Evolutionary conservation across 805 yeast genomes (phyloP).

Genomic region (Metschnikowia santaceciliae): DNA sequence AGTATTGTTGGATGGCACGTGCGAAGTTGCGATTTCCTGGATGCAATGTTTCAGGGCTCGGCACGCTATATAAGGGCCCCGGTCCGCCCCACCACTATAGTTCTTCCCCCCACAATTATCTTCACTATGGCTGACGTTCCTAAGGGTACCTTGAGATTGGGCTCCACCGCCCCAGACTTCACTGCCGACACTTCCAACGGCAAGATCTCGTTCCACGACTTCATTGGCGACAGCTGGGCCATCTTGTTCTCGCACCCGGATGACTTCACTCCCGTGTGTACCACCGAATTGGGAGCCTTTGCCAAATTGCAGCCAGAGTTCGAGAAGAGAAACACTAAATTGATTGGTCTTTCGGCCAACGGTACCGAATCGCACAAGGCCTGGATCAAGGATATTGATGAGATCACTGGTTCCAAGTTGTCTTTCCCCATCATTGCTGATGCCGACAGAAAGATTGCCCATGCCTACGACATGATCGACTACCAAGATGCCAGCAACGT

Average conservation of each 20-base stretch:
- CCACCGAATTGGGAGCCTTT: slow-evolving; percentile 93
- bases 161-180: slow-evolving; percentile 86
- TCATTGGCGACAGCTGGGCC: slow-evolving; percentile 81
- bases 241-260: slow-evolving; percentile 92
- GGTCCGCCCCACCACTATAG: neutral
- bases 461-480: slow-evolving; percentile 81
- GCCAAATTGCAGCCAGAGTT: slow-evolving; percentile 87
- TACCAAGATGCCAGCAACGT: slow-evolving; percentile 77
- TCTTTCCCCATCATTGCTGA: slow-evolving; percentile 91
- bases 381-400: slow-evolving; percentile 92
- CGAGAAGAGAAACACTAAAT: slow-evolving; percentile 76
- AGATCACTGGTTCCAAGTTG: slow-evolving; percentile 71
- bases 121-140: slow-evolving; percentile 13
- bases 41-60: neutral
- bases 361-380: slow-evolving; percentile 71
- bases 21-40: slow-evolving; percentile 18
- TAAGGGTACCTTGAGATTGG: slow-evolving; percentile 53
- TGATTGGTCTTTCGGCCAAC: slow-evolving; percentile 88
- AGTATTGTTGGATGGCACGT: slow-evolving; percentile 17
- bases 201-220: slow-evolving; percentile 80
- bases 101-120: neutral
- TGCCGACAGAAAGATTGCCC: slow-evolving; percentile 77
- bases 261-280: slow-evolving; percentile 95
- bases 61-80: neutral
- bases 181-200: slow-evolving; percentile 80